Evolutionary conservation across 441 rosid species (phyloP), one percentile per base, ranked within the genome.

Genomic region (Gossypium davidsonii): DNA sequence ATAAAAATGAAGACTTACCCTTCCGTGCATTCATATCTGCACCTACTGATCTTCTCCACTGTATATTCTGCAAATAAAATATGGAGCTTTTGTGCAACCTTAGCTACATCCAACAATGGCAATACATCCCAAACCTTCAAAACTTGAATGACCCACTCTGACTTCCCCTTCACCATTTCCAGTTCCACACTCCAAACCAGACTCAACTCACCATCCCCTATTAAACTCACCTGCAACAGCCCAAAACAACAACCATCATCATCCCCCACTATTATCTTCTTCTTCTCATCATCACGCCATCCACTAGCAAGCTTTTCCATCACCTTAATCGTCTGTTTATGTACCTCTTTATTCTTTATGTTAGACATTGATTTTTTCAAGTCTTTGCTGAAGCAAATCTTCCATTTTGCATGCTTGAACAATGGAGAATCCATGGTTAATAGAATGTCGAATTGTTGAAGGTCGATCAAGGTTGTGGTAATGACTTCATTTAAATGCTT

Each of bases 341-440:
- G 55, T 21, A 14, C 8, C 53, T 65, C 70, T 46, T 49, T 64
- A 11, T 37, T 15, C 59, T 64, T 65, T 1, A 81, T 64, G 15
- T 59, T 77, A 58, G 10, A 17, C 3, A 85, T 72, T 34, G 81
- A 81, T 39, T 18, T 37, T 6, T 20, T 3, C 2, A 63, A 62
- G 60, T 77, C 66, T 10, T 77, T 66, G 28, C 86, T 51, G 58
- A 85, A 79, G 69, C 59, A 68, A 70, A 85, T 79, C 87, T 77
- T 84, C 88, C 90, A 88, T 76, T 61, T 70, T 5, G 87, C 76
- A 20, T 67, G 67, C 75, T 72, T 77, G 62, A 79, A 77, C 9
- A 72, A 37, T 10, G 8, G 15, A n/a, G 66, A 64, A 59, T 52
- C 62, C 21, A 31, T 51, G 12, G 55, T 42, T 18, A 80, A 63